Evolutionary conservation across 441 rosid species (phyloP).

Genomic region (Croton laevigatus): DNA sequence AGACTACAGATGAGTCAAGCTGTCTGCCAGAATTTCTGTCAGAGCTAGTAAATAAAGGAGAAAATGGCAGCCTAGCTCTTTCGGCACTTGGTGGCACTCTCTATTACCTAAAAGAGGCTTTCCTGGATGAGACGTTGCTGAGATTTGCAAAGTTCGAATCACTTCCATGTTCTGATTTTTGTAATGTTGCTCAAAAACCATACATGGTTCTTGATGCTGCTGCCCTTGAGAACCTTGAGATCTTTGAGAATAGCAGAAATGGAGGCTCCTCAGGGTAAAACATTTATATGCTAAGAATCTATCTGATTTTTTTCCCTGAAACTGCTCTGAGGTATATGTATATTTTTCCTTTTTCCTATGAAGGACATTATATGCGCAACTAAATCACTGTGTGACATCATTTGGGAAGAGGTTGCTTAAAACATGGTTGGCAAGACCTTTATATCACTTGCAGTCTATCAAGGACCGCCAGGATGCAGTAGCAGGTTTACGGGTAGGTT

Average conservation of each 20-base stretch:
- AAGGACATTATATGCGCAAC: conserved; percentile 86
- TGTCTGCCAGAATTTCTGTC: conserved; percentile 60
- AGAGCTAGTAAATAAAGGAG: conserved; percentile 54
- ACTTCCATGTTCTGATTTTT: conserved; percentile 70
- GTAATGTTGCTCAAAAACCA: conserved; percentile 56
- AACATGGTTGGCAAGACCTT: conserved; percentile 95
- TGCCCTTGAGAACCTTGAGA: conserved; percentile 95
- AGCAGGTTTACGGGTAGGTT: conserved; percentile 70
- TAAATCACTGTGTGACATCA: conserved; percentile 93
- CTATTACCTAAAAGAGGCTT: conserved; percentile 87
- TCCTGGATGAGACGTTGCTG: conserved; percentile 85
- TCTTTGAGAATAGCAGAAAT: conserved; percentile 90
- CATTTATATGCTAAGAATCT: conserved; percentile 18
- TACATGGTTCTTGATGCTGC: conserved; percentile 97
- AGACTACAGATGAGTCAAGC: conserved; percentile 29
- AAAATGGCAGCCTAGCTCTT: conserved; percentile 62
- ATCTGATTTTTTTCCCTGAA: conserved; percentile 11
- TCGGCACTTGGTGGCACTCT: conserved; percentile 98
- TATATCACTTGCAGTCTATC: conserved; percentile 59
- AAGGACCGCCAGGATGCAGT: conserved; percentile 97
- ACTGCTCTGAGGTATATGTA: conserved; percentile 24
- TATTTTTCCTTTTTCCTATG: conserved; percentile 24
- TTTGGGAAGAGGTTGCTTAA: conserved; percentile 90
- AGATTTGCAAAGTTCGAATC: conserved; percentile 85
- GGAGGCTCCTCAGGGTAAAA: conserved; percentile 83